Percentiles rank a stretch among this genome's conserved stretches.
These are phyloP conservation scores for Metschnikowia proteae DNA, from an alignment of 805 yeast genomes.

Conservation along the genomic window DNA sequence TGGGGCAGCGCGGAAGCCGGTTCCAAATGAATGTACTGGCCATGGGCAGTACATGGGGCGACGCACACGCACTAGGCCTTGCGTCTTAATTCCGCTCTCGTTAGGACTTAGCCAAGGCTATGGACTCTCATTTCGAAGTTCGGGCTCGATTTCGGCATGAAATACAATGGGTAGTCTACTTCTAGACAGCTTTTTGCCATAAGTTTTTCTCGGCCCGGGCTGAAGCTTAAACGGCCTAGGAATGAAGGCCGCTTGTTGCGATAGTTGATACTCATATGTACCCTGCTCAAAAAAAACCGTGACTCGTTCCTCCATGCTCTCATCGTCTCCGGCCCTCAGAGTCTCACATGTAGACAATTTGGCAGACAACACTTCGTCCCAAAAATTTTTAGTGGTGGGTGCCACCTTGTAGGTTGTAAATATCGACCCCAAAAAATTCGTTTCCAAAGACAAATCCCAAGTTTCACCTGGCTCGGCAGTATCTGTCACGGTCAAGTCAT, in stretches of 20 bases:
- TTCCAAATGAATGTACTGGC: neutral
- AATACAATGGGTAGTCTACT: neutral
- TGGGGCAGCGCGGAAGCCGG: neutral
- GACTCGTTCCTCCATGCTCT: neutral
- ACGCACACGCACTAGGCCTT: neutral
- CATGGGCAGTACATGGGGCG: neutral
- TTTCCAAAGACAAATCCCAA: slow-evolving; percentile 3
- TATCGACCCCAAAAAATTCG: slow-evolving; percentile 1
- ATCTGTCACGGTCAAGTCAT: neutral
- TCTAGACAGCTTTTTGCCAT: neutral
- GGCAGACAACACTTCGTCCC: neutral
- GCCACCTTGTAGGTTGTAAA: neutral
- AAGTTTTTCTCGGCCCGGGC: neutral
- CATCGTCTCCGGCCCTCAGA: neutral
- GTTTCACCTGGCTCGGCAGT: neutral
- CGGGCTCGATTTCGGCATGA: neutral
- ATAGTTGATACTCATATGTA: slow-evolving; percentile 1
- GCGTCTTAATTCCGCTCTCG: neutral
- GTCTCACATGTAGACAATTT: neutral
- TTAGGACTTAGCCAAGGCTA: neutral
- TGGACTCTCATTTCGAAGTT: neutral
- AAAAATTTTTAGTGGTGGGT: neutral
- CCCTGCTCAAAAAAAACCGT: slow-evolving; percentile 1
- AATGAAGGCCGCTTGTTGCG: neutral
- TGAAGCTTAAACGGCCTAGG: slow-evolving; percentile 1